phyloP scores from a whole-genome alignment of 352 stramenopile genomes.

The Pythium aphanidermatum region DNA sequence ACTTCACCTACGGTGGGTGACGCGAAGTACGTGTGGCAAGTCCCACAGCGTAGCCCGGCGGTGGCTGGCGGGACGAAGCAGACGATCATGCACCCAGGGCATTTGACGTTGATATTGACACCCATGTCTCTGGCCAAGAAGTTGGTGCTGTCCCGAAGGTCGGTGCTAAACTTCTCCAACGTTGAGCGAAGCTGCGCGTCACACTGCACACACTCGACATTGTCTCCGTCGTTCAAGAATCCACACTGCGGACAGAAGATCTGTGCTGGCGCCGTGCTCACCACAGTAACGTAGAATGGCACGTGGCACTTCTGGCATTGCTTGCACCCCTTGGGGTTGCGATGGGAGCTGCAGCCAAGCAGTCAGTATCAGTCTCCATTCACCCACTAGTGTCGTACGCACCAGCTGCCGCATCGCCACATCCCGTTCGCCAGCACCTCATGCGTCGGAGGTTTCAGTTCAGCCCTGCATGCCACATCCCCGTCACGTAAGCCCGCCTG shows the following conservation, averaged over 20 bases:
- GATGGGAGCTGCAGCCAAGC: constrained; percentile 24
- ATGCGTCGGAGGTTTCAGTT: constrained; percentile 60
- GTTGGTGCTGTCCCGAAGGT: constrained; percentile 76
- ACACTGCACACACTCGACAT: constrained; percentile 63
- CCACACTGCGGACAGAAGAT: constrained; percentile 75
- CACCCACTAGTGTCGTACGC: constrained; percentile 5
- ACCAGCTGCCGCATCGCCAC: constrained; percentile 76
- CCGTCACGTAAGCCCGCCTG: too few species aligned
- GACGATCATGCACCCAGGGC: constrained; percentile 62
- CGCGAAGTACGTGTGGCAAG: constrained; percentile 80
- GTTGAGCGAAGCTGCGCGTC: constrained; percentile 70
- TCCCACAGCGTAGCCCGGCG: constrained; percentile 67
- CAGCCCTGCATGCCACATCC: constrained; percentile 21
- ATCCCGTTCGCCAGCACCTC: constrained; percentile 59
- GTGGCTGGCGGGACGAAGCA: constrained; percentile 74
- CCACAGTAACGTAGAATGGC: constrained; percentile 59
- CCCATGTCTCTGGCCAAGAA: constrained; percentile 75
- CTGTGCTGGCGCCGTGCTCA: constrained; percentile 55
- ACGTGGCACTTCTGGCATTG: constrained; percentile 54
- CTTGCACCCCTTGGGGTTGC: constrained; percentile 58
- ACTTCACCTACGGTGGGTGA: constrained; percentile 70
- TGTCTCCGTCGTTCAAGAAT: constrained; percentile 68
- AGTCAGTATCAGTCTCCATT: background rate
- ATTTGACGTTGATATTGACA: constrained; percentile 82
- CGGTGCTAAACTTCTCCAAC: constrained; percentile 64